Base-by-base conservation (phyloP, 257 asterid genomes). In the Cruciata laevipes region DNA sequence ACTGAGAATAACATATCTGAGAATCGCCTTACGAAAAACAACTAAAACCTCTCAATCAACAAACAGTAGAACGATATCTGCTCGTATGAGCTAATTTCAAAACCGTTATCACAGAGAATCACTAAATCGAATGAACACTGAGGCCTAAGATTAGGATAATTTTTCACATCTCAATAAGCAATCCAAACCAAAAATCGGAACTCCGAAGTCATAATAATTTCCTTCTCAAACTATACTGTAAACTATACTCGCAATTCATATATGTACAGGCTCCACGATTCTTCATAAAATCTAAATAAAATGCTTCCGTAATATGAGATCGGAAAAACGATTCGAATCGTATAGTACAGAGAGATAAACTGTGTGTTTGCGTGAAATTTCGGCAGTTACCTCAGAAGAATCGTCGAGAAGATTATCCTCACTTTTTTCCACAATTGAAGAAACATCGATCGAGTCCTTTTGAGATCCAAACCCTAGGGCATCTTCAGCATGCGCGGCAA, bases 341-440 rank as follows among this genome's bases (percentile, higher is more conserved):
- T 32, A 4, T 17, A 3, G 2, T 31, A 49, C 40, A 57, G 11
- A 57, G n/a, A 20, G n/a, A n/a, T n/a, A 35, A 23, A 16, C 17
- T 57, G 53, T 65, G 73, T 55, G 12, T 23, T 60, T 7, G 20
- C 32, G 7, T 31, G 27, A 55, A 38, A 14, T 24, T 23, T 52
- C 40, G 30, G 8, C 9, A 49, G 66, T 35, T 72, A 86, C 87
- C 85, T 83, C 84, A 20, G 71, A 60, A 7, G 79, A 75, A 73
- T 80, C 85, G 31, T 7, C 38, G 53, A 73, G 38, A 16, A 31
- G 81, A 79, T 67, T 65, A 33, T 65, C 79, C 68, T 68, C 87
- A 5, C 67, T 65, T 55, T 61, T 78, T 71, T 80, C 83, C 1
- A 77, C 24, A 65, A 74, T 24, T 23, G 58, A 53, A 58, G 67